Evolutionary conservation across 2,329 filamentous ascomycete genomes (phyloP).

Genomic region (Albifimbria verrucaria): DNA sequence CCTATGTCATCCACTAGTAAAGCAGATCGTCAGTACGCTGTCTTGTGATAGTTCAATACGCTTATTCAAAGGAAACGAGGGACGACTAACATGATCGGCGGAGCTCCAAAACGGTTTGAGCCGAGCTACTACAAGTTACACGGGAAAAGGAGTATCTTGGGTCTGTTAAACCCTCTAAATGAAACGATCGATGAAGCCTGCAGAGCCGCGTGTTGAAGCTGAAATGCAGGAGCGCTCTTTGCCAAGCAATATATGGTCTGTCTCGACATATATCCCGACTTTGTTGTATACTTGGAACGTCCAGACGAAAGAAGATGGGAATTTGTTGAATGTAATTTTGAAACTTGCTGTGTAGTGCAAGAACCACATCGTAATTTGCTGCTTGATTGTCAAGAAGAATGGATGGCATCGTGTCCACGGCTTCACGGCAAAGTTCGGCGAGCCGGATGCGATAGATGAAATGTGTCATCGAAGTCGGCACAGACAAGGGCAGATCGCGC

Average conservation of each 20-base stretch:
- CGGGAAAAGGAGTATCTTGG: constrained; percentile 7
- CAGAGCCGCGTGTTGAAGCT: constrained; percentile 9
- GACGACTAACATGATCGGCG: constrained; percentile 7
- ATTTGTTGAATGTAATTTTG: constrained; percentile 3
- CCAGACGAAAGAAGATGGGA: constrained; percentile 7
- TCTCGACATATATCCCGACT: constrained; percentile 1
- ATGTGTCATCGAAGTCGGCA: constrained; percentile 4
- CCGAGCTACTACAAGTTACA: constrained; percentile 4
- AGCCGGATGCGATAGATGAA: constrained; percentile 7
- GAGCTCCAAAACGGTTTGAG: constrained; percentile 8
- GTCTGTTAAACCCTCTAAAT: constrained; percentile 6
- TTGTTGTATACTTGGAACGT: constrained; percentile 3
- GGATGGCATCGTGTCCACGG: constrained; percentile 9
- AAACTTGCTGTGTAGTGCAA: constrained; percentile 9
- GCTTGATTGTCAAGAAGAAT: constrained; percentile 1
- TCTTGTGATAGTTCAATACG: constrained; percentile 6
- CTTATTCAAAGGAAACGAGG: constrained; percentile 3
- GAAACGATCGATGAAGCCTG: constrained; percentile 11
- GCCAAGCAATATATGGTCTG: constrained; percentile 6
- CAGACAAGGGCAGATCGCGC: constrained; percentile 1
- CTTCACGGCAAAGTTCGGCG: constrained; percentile 9
- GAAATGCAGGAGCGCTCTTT: constrained; percentile 8
- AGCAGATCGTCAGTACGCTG: neutral
- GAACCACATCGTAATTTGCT: constrained; percentile 5
- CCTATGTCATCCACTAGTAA: neutral